These are phyloP conservation scores for Viola odorata DNA, from an alignment of 345 rosid species.

Conservation along the genomic window DNA sequence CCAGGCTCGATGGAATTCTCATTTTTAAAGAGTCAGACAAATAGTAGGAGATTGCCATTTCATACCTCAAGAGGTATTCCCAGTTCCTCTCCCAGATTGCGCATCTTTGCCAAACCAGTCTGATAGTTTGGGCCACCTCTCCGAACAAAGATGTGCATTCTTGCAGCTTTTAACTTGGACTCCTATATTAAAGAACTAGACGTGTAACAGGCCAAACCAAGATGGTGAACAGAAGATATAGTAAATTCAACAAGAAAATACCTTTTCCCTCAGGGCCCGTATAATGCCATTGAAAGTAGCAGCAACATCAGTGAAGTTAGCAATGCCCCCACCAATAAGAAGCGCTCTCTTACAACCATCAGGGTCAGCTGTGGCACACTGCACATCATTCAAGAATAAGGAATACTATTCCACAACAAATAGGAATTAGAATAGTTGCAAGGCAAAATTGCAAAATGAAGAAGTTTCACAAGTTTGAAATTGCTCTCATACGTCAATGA, in stretches of 20 bases:
- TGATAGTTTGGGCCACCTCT: constrained; percentile 98
- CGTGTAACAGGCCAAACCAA: neutral
- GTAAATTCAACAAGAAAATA: constrained; percentile 12
- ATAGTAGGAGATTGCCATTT: neutral
- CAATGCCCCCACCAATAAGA: constrained; percentile 94
- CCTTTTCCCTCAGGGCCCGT: constrained; percentile 89
- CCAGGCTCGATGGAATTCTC: neutral
- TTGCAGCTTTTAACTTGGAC: constrained; percentile 77
- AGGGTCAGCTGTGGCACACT: constrained; percentile 93
- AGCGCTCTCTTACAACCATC: constrained; percentile 93
- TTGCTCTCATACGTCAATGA: constrained; percentile 64
- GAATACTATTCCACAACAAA: constrained; percentile 2
- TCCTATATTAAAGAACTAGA: constrained; percentile 40
- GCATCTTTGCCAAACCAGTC: constrained; percentile 82
- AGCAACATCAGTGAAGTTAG: constrained; percentile 95
- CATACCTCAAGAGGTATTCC: constrained; percentile 83
- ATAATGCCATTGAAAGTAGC: constrained; percentile 94
- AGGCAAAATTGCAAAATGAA: neutral
- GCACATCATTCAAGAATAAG: constrained; percentile 9
- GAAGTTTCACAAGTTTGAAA: neutral
- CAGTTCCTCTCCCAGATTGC: constrained; percentile 72
- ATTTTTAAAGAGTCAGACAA: neutral
- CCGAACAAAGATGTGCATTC: constrained; percentile 90
- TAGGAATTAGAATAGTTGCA: neutral
- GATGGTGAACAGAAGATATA: neutral